These are phyloP conservation scores for Microcyclospora pomicola DNA, from an alignment of 2,329 filamentous ascomycete species.

Conservation along the genomic window DNA sequence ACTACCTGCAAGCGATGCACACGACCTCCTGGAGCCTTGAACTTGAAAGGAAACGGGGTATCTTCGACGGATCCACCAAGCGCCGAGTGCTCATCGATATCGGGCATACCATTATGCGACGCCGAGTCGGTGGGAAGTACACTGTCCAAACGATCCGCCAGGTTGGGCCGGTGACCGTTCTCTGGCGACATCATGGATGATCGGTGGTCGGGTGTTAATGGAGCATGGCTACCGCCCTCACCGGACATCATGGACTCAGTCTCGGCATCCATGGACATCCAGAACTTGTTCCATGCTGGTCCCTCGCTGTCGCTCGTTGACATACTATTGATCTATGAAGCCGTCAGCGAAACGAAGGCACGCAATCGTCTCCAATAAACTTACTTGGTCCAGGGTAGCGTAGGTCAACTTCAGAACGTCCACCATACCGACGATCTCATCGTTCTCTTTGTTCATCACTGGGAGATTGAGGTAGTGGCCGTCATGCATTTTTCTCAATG, in stretches of 20 bases:
- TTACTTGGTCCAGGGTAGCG: slow-evolving; percentile 86
- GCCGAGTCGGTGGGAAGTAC: slow-evolving; percentile 89
- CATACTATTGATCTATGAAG: slow-evolving; percentile 67
- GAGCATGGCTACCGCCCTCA: slow-evolving; percentile 61
- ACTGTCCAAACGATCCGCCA: slow-evolving; percentile 58
- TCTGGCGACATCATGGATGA: slow-evolving; percentile 70
- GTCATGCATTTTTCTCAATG: slow-evolving; percentile 98
- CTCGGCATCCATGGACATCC: slow-evolving; percentile 88
- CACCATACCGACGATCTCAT: slow-evolving; percentile 98
- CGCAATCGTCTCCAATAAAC: slow-evolving; percentile 6
- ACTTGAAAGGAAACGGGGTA: slow-evolving; percentile 89
- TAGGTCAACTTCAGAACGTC: slow-evolving; percentile 97
- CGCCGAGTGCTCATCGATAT: slow-evolving; percentile 58
- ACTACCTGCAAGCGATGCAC: slow-evolving; percentile 83
- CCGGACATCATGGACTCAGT: slow-evolving; percentile 95
- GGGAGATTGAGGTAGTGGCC: slow-evolving; percentile 96
- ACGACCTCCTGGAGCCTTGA: slow-evolving; percentile 90
- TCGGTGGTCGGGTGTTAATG: slow-evolving; percentile 51
- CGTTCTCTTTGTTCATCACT: slow-evolving; percentile 82
- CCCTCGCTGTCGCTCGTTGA: slow-evolving; percentile 77
- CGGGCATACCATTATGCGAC: slow-evolving; percentile 65
- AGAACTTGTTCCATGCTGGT: slow-evolving; percentile 99
- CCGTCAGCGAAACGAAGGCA: slow-evolving; percentile 2
- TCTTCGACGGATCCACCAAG: slow-evolving; percentile 50
- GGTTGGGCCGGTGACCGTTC: slow-evolving; percentile 39